These are phyloP conservation scores for Quercus parvula DNA, from an alignment of 306 rosid species.

Conservation along the genomic window DNA sequence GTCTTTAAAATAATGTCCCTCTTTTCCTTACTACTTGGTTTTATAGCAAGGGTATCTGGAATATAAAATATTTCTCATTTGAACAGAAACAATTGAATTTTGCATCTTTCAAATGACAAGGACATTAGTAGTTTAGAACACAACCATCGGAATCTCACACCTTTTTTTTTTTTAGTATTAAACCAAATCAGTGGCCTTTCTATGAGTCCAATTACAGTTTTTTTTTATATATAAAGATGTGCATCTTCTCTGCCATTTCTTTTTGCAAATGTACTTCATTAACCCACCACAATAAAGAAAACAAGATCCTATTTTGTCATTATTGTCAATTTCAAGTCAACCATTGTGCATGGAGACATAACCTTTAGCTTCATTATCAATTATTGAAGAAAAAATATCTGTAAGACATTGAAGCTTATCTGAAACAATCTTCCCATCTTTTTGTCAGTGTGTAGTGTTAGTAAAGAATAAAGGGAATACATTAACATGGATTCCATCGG, in stretches of 20 bases:
- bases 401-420: background rate
- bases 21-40: background rate
- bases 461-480: background rate
- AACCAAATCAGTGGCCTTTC: background rate
- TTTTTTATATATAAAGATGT: background rate
- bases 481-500: conserved; percentile 22
- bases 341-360: background rate
- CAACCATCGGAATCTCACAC: background rate
- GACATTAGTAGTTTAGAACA: background rate
- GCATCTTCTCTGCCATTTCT: background rate
- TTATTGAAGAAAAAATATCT: background rate
- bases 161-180: background rate
- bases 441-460: background rate
- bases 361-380: background rate
- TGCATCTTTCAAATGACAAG: background rate
- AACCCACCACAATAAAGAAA: background rate
- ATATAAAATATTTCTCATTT: background rate
- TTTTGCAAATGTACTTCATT: too few relatives aligned
- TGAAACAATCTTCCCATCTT: background rate
- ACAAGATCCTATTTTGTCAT: background rate
- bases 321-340: background rate
- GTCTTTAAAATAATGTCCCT: background rate
- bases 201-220: background rate
- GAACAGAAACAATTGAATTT: background rate
- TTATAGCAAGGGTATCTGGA: too few relatives aligned